Base-by-base conservation (phyloP, 164 flowering plant genomes). In the Santalum album region DNA sequence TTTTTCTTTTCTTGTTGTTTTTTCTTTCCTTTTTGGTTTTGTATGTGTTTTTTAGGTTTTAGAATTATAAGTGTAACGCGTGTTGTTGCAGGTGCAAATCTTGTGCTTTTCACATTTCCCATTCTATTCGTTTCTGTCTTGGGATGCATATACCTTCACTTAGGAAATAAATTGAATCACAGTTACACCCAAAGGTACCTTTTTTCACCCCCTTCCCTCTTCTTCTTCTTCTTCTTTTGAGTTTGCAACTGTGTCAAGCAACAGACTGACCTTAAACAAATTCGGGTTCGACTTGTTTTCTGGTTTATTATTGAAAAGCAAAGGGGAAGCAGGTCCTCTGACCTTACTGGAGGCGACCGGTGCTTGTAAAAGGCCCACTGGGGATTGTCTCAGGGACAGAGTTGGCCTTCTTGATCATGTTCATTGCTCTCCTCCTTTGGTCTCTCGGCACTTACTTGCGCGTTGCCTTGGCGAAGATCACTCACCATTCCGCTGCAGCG, bases 81-180 rank as follows among this genome's bases (percentile, higher is more conserved):
- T n/a, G n/a, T n/a, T n/a, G n/a, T n/a, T n/a, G 9, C 53, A 22
- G 21, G 16, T 21, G 3, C 12, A 51, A 56, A 56, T 7, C 29
- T 27, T n/a, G 22, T 27, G 14, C 20, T 65, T 16, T 65, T 16
- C 45, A 35, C 64, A 44, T 60, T 55, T 17, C 69, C 69, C 10
- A 38, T 61, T 7, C 43, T 66, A 3, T 51, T 66, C 50, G 23
- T 66, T 17, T 51, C 65, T 26, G 15, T 21, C n/a, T 18, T 66
- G 57, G 49, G 54, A n/a, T 60, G 54, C 49, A 6, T 66, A 2
- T 66, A 45, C 38, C 54, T 51, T 7, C 69, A 66, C 40, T 21
- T 66, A 14, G 54, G 35, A 15, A 56, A 56, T 29, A 56, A n/a
- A n/a, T 18, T 18, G 4, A n/a, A 43, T 43, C 0, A 0, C 3